Evolutionary conservation across 768 basidiomycete genomes (phyloP), one percentile per base, ranked within the genome.

Genomic region (Boletus rubropictus): DNA sequence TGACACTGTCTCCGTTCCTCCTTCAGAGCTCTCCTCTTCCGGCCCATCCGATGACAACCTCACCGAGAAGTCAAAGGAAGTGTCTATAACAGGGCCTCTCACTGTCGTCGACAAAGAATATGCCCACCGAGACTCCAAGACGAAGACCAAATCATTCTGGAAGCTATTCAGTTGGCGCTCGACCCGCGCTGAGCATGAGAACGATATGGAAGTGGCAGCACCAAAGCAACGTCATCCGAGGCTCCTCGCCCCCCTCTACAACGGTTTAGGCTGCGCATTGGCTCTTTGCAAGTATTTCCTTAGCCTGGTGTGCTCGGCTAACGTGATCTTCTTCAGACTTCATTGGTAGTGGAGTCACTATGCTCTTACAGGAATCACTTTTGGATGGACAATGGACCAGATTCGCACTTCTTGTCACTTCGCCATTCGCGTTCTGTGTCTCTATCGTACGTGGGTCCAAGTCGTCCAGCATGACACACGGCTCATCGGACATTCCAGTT

Each of bases 341-440:
- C 67, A 72, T 88, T 22, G 78, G 75, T 10, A 78, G 73, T 52
- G 88, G 88, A 42, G 42, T 76, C 6, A 72, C 61, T 29, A 73
- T 77, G 46, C 65, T 88, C 20, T 62, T 93, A 15, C 68, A 77
- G 42, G 89, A 92, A 62, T 84, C 73, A 44, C 67, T 79, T 4
- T 66, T 89, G 39, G 92, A 93, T 59, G 73, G 78, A 17, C 59
- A 73, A 17, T 82, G 73, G 59, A 65, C 51, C 1, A 76, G 90
- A 9, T 89, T 93, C 46, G 77, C 73, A 3, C 75, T 94, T 2
- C 52, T 89, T 9, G 73, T 63, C 12, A 80, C 86, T 1, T 65
- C 73, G 0, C 90, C 90, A 0, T 79, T 89, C 61, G 71, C 89
- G 6, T 77, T 87, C 54, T 90, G 87, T 49, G 75, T 93, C 7